Base-by-base conservation (phyloP, 495 filamentous ascomycete genomes). In the Xylaria palmicola region DNA sequence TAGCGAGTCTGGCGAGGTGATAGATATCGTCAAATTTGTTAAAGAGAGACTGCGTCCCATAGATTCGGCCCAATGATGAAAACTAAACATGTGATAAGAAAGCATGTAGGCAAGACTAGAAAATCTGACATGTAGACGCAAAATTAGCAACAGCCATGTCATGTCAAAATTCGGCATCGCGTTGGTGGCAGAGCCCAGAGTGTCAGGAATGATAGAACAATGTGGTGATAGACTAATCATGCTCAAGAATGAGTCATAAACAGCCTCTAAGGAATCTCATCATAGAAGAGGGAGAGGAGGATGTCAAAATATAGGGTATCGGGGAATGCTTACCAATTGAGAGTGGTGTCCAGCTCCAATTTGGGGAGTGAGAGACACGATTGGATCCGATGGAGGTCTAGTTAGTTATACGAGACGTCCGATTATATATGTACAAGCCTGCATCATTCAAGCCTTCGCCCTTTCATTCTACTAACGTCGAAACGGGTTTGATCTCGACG, bases 401-500 rank as follows among this genome's bases (percentile, higher is more conserved):
- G 43, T 24, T 45, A 32, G 36, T 45, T 52, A 60, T 17, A 55
- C 24, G 63, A 69, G 67, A 68, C 64, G 60, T 72, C 52, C 62
- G 57, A 69, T 74, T 74, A 50, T 68, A 54, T 68, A 70, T 69
- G 64, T 74, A 71, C 68, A 69, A 49, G 45, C 24, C 43, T 65
- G 19, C 24, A 49, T 63, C 56, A 41, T 19, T 43, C 32, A 43
- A 32, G 40, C 37, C 40, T 50, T 32, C 29, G 30, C 51, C 43
- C 47, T 24, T 62, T 57, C 51, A 67, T 9, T 68, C 43, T 36
- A 36, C 55, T 19, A 56, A 54, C 58, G 77, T 75, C 19, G 69
- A 76, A 45, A 81, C 79, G n/a, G 80, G 74, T 37, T 79, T 75
- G 62, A 98, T 85, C 53, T 97, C 92, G 62, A 97, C 84, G 57